Base-by-base conservation (phyloP, 495 filamentous ascomycete genomes). In the Cercophora newfieldiana region DNA sequence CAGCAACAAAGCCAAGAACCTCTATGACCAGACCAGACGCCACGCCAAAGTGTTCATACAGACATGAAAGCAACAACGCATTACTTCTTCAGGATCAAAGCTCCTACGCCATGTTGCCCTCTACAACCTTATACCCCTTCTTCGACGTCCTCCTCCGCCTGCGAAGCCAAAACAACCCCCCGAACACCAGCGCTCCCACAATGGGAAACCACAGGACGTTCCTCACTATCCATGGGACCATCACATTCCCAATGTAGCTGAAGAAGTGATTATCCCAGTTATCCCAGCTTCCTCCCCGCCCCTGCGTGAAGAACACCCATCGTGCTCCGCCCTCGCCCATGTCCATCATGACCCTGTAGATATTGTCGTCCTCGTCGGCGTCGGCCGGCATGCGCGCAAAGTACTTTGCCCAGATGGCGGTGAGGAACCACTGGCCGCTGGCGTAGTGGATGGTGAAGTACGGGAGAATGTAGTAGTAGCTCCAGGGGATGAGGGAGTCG, bases 401-500 rank as follows among this genome's bases (percentile, higher is more conserved):
- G 66, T 91, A 91, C 71, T 90, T 81, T 69, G 90, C 88, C 92
- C 91, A 95, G 59, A 93, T 85, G 18, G 93, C 87, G 30, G 87
- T 90, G 57, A 93, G 79, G 78, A 92, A 95, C 59, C 94, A 80
- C 10, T 91, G 92, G 18, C 92, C 92, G 3, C 91, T 93, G 8
- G 86, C 84, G 68, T 90, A 93, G 89, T 93, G 95, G 66, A 96
- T 89, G 16, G 89, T 93, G 68, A 96, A 88, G 73, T 95, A 94
- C 1, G 92, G 91, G 26, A 93, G 81, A 25, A 86, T 74, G 90
- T 90, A 96, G 70, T 86, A 87, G 64, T 86, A 85, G 70, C 93
- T 86, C 74, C 92, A 94, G 3, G 80, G 72, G 63, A 87, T 82
- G n/a, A 96, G 79, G 10, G 81, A 79, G 63, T 91, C 86, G 66